These are phyloP conservation scores for Xylaria polymorpha DNA, from an alignment of 2,329 filamentous ascomycete species.

Conservation along the genomic window DNA sequence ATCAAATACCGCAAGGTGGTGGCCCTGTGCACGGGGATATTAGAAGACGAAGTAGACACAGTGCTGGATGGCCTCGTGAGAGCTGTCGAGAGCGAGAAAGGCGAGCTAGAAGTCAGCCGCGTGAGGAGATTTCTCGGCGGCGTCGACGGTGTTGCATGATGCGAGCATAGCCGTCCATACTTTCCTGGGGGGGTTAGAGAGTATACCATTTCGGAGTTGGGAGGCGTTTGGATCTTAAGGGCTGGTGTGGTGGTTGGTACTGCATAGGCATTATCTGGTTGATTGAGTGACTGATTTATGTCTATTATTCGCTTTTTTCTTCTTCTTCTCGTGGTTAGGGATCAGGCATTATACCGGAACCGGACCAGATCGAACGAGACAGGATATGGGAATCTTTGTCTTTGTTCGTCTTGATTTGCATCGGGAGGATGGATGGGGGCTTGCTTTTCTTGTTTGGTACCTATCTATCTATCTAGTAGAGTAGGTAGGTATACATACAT, in stretches of 20 bases:
- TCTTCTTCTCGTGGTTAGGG: not conserved
- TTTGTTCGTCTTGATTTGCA: slow-evolving; percentile 10
- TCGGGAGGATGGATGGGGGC: slow-evolving; percentile 1
- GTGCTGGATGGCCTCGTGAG: slow-evolving; percentile 82
- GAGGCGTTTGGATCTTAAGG: slow-evolving; percentile 18
- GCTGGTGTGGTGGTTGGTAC: not conserved
- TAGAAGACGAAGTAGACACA: slow-evolving; percentile 81
- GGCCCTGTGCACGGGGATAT: slow-evolving; percentile 83
- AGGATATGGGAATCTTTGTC: slow-evolving; percentile 15
- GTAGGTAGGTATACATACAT: not conserved
- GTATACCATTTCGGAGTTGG: slow-evolving; percentile 5
- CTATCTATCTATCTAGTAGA: too few relatives aligned
- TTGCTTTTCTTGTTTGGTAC: not conserved
- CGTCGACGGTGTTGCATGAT: slow-evolving; percentile 69
- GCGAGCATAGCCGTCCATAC: not conserved
- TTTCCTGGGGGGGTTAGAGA: not conserved
- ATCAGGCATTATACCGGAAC: slow-evolving; percentile 6
- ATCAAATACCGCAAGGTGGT: slow-evolving; percentile 90
- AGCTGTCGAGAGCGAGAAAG: slow-evolving; percentile 88
- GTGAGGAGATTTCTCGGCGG: slow-evolving; percentile 83
- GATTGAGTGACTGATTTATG: slow-evolving; percentile 12
- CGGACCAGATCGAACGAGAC: slow-evolving; percentile 1
- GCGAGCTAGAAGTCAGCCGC: slow-evolving; percentile 78
- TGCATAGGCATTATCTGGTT: slow-evolving; percentile 8
- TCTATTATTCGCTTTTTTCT: not conserved